Evolutionary conservation across 192 early-diverging fungal species (phyloP), one percentile per base, ranked within the genome.

Genomic region (Dimargaris xerosporica): DNA sequence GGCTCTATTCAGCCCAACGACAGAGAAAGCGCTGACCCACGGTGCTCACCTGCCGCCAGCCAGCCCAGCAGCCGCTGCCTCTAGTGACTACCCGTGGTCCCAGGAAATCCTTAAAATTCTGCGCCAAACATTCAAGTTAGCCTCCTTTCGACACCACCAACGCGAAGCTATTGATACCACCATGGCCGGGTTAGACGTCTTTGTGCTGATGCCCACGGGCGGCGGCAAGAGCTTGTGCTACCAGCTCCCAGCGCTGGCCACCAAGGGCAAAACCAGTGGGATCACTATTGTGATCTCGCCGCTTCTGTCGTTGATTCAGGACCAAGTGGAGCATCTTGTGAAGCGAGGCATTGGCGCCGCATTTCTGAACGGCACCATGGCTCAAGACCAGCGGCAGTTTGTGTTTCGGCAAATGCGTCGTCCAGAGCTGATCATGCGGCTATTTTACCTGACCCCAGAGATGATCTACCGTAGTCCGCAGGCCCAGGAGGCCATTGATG

Each of bases 151-250:
- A 21, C 72, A 77, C 16, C 88, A 94, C 62, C 95, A 98, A 68
- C 67, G 88, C 12, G 87, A 88, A 29, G 91, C 87, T 1, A 92
- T 98, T 66, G 91, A 96, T 67, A 82, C 89, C 1, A 87, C 91
- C 0, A 65, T 96, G 7, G 64, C 72, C 16, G 93, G 89, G 7
- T 74, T 82, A 50, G 95, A 98, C 63, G 82, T 84, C 9, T 90
- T 98, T 73, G 88, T 98, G 39, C 76, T 98, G n/a, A 98, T 98
- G 95, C 95, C 95, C 0, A 98, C 95, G 0, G 95, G 95, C 45
- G 93, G 92, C 0, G 95, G 95, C 2, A 98, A 98, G 69, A 89
- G 85, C 62, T 75, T 98, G 19, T 98, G 95, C 70, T 98, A 94
- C 67, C 91, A 94, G 74, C 75, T 98, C 11, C 92, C 92, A 0